These are phyloP conservation scores for Cladosporium sp. DNA, from an alignment of 2,329 filamentous ascomycete species.

Conservation along the genomic window DNA sequence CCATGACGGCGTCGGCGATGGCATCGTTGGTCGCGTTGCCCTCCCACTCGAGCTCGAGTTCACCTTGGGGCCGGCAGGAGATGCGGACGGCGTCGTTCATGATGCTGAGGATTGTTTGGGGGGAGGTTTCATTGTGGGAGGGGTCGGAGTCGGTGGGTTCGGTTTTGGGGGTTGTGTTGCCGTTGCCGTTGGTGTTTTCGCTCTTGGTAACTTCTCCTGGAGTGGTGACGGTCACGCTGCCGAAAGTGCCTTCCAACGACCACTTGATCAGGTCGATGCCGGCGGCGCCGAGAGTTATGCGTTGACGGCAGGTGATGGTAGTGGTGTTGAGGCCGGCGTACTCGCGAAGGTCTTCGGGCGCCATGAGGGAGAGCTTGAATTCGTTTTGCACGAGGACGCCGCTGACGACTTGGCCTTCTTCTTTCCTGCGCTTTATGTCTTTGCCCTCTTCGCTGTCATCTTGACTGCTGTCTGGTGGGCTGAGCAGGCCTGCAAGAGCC, in stretches of 20 bases:
- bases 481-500: constrained; percentile 28
- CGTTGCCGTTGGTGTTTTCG: constrained; percentile 28
- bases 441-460: constrained; percentile 43
- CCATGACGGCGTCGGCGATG: constrained; percentile 96
- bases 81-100: constrained; percentile 91
- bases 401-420: constrained; percentile 63
- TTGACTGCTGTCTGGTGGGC: constrained; percentile 36
- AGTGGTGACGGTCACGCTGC: constrained; percentile 59
- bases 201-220: constrained; percentile 25
- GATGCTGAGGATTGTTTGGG: constrained; percentile 57
- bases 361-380: constrained; percentile 96
- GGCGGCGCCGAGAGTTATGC: constrained; percentile 81
- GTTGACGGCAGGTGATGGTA: constrained; percentile 88
- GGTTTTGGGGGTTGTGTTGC: constrained; percentile 37
- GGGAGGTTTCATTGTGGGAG: constrained; percentile 31
- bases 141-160: constrained; percentile 48
- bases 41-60: constrained; percentile 94
- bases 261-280: constrained; percentile 89
- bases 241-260: constrained; percentile 93
- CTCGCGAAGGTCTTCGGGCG: constrained; percentile 90
- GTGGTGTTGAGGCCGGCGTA: constrained; percentile 97
- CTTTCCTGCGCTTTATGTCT: constrained; percentile 27
- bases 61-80: constrained; percentile 55
- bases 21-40: constrained; percentile 97
- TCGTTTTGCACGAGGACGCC: constrained; percentile 96